These are phyloP conservation scores for Epithele typhae DNA, from an alignment of 768 basidiomycete species.

Conservation along the genomic window DNA sequence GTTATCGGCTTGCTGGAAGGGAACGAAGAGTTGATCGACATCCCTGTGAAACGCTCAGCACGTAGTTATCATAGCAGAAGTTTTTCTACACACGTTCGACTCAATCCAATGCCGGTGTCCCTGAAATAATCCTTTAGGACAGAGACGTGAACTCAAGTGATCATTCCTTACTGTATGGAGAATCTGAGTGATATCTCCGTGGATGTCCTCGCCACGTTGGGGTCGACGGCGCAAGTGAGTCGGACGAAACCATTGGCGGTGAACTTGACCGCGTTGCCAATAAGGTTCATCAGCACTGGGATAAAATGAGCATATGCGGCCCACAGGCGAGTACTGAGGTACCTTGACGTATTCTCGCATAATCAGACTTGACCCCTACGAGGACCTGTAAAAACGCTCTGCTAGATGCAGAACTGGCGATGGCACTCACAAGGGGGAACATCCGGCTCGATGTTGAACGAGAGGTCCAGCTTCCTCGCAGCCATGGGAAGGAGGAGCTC, in stretches of 20 bases:
- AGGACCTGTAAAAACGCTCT: background rate
- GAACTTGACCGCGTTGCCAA: constrained; percentile 77
- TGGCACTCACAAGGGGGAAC: constrained; percentile 64
- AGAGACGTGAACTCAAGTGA: too few species aligned
- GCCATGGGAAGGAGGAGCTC: constrained; percentile 73
- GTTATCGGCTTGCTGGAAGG: constrained; percentile 77
- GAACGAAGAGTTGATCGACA: constrained; percentile 63
- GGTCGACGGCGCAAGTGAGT: constrained; percentile 56
- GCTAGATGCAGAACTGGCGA: too few species aligned
- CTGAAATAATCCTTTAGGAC: constrained; percentile 26
- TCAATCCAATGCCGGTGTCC: constrained; percentile 71
- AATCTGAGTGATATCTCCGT: constrained; percentile 57
- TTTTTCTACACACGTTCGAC: constrained; percentile 28
- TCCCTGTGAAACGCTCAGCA: constrained; percentile 34
- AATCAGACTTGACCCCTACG: constrained; percentile 67
- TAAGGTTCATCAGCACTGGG: constrained; percentile 69
- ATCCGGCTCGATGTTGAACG: constrained; percentile 63
- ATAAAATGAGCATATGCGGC: background rate
- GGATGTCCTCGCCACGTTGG: constrained; percentile 24
- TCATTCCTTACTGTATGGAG: constrained; percentile 48
- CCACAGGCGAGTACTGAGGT: constrained; percentile 2
- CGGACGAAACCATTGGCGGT: constrained; percentile 60
- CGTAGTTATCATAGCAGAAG: background rate
- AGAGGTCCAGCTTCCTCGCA: constrained; percentile 67
- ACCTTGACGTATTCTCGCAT: constrained; percentile 73